Base-by-base conservation (phyloP, 768 basidiomycete species). In the Candolleomyces eurysporus region DNA sequence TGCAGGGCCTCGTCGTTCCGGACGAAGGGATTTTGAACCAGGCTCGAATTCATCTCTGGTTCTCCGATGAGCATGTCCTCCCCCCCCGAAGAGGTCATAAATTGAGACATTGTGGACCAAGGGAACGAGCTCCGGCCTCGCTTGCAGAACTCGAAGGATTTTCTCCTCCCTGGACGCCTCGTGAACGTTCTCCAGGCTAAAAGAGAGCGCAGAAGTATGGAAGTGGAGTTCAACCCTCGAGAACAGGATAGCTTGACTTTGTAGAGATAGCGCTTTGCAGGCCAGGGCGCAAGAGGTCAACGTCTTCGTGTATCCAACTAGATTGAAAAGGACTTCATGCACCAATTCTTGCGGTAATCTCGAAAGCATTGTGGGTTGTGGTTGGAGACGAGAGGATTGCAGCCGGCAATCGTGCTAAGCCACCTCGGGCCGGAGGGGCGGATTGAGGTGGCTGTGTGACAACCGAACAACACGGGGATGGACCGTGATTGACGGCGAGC, bases 261-360 rank as follows among this genome's bases (percentile, higher is more conserved):
- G 54, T 3, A 43, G n/a, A 26, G 14, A 56, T 17, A 56, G 19
- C 10, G 39, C 40, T 21, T 56, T 40, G 54, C 54, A 56, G 2
- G 54, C 36, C 39, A 40, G 54, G 8, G 54, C 36, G 22, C 54
- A 56, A 10, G 40, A 17, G 17, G 17, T n/a, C 40, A 56, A 22
- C 9, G 54, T 22, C 13, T 10, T 22, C 4, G 40, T 21, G 36
- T 56, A 9, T 19, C 40, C 40, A 8, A 19, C 40, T 14, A 56
- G 36, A 43, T 10, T 64, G 69, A 9, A 40, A 53, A 10, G 65
- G 71, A 46, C 58, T 26, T 56, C 54, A 21, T 43, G 21, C 14
- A 43, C 5, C 17, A 56, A 40, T 16, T 56, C 54, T 30, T 17
- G 42, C 5, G 54, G 54, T 19, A 56, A 39, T 4, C 4, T 39